Conservation (phyloP, 1,139 yeast genomes). For the Yamadazyma friedrichii region DNA sequence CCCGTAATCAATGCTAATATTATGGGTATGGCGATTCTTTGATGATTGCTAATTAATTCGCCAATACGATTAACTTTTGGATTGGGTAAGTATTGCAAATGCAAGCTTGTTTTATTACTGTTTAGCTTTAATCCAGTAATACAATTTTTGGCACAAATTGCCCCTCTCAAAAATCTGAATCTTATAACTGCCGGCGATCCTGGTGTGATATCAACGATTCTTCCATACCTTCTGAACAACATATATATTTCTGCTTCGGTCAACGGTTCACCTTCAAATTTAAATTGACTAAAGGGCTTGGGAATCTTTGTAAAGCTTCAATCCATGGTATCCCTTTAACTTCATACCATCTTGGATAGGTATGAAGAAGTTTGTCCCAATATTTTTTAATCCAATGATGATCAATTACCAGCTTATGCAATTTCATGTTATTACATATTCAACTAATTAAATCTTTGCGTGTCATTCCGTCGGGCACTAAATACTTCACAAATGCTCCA, state of each 20-base stretch:
- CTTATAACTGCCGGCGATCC: constrained; percentile 38
- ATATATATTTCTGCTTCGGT: constrained; percentile 85
- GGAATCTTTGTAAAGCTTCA: constrained; percentile 81
- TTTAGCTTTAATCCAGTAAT: constrained; percentile 70
- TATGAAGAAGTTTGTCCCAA: constrained; percentile 18
- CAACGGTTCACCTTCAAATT: constrained; percentile 70
- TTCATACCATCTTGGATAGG: constrained; percentile 47
- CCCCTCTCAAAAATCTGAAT: constrained; percentile 60
- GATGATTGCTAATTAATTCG: constrained; percentile 67
- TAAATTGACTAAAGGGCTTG: constrained; percentile 63
- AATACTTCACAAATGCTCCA: constrained; percentile 85
- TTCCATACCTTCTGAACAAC: constrained; percentile 83
- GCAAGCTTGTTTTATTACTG: constrained; percentile 56
- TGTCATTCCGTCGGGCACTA: constrained; percentile 51
- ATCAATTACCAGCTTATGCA: constrained; percentile 25
- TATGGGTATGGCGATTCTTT: constrained; percentile 72
- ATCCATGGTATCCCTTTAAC: constrained; percentile 97
- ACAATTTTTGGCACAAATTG: constrained; percentile 89
- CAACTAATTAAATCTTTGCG: constrained; percentile 50
- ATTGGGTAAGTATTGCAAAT: constrained; percentile 67
- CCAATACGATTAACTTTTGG: constrained; percentile 51
- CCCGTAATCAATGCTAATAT: constrained; percentile 55
- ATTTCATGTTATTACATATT: constrained; percentile 49
- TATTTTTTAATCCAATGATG: constrained; percentile 26
- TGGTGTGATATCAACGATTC: constrained; percentile 71